These are phyloP conservation scores for Huntiella abstrusa DNA, from an alignment of 2,329 filamentous ascomycete species.

Conservation along the genomic window DNA sequence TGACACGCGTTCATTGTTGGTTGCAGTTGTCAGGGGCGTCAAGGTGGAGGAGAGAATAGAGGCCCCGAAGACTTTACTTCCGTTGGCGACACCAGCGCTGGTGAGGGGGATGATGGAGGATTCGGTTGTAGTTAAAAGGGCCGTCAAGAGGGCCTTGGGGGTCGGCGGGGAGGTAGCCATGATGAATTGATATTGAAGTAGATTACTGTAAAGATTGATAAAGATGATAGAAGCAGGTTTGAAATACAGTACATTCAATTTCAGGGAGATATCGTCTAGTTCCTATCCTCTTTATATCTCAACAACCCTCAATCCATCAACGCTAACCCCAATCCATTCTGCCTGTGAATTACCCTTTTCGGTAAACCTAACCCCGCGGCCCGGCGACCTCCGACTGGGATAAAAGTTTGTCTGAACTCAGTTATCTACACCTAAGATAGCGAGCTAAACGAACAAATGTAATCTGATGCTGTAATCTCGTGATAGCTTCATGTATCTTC, in stretches of 20 bases:
- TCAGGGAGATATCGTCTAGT: no score
- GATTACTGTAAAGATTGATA: no score
- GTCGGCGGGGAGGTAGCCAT: not conserved
- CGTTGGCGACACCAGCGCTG: slow-evolving; percentile 27
- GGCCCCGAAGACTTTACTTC: slow-evolving; percentile 38
- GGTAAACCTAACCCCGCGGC: not conserved
- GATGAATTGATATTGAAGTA: not conserved
- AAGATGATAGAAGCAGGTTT: no score
- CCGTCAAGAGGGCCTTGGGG: slow-evolving; percentile 18
- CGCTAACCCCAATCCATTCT: not conserved
- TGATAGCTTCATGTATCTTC: no score
- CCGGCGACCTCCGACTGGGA: slow-evolving; percentile 12
- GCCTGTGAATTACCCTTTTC: not conserved
- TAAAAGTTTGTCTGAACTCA: no score
- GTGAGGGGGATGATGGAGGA: slow-evolving; percentile 32
- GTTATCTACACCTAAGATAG: not conserved
- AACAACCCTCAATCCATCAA: not conserved
- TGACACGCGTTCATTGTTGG: slow-evolving; percentile 35
- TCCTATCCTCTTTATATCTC: not conserved
- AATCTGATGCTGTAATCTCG: no score
- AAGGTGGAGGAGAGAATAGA: slow-evolving; percentile 29
- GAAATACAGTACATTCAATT: no score
- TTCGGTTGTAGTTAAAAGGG: slow-evolving; percentile 26
- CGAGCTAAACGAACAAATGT: not conserved
- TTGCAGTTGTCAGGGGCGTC: slow-evolving; percentile 27